These are phyloP conservation scores for Mycena kentingensis DNA, from an alignment of 768 basidiomycete genomes.

Conservation along the genomic window DNA sequence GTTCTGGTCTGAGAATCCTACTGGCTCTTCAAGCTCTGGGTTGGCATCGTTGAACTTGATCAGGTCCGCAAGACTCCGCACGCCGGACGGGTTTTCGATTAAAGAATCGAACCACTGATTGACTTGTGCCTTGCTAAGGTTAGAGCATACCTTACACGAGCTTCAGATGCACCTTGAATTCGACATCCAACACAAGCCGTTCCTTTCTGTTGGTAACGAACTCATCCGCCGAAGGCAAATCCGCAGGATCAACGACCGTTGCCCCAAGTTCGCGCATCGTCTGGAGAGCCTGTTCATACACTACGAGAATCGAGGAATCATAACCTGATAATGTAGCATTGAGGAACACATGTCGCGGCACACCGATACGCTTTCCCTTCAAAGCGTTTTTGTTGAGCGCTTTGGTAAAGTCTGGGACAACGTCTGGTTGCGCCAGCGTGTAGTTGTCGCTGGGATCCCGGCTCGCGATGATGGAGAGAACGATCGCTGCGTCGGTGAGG, in stretches of 20 bases:
- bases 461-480: slow-evolving; percentile 59
- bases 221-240: slow-evolving; percentile 57
- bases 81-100: slow-evolving; percentile 55
- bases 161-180: slow-evolving; percentile 55
- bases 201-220: slow-evolving; percentile 53
- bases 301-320: slow-evolving; percentile 38
- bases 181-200: slow-evolving; percentile 51
- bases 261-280: slow-evolving; percentile 45
- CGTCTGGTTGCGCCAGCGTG: slow-evolving; percentile 52
- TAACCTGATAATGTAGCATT: slow-evolving; percentile 36
- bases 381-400: slow-evolving; percentile 53
- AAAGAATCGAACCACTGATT: slow-evolving; percentile 50
- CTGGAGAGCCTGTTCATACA: slow-evolving; percentile 42
- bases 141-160: neutral
- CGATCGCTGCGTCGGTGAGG: slow-evolving; percentile 54
- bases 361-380: slow-evolving; percentile 54
- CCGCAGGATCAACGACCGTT: slow-evolving; percentile 62
- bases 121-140: slow-evolving; percentile 48
- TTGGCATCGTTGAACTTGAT: slow-evolving; percentile 60
- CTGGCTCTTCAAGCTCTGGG: slow-evolving; percentile 48
- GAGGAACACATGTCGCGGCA: slow-evolving; percentile 46
- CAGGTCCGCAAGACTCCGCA: slow-evolving; percentile 56
- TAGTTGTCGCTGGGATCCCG: slow-evolving; percentile 56
- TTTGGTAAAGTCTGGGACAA: slow-evolving; percentile 56
- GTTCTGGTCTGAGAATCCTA: slow-evolving; percentile 32